A percentile compares a stretch with the other conserved stretches of the same genome.
Evolutionary conservation across 1,284 basidiomycete genomes (phyloP).

Genomic region (Sphagnurus paluster): DNA sequence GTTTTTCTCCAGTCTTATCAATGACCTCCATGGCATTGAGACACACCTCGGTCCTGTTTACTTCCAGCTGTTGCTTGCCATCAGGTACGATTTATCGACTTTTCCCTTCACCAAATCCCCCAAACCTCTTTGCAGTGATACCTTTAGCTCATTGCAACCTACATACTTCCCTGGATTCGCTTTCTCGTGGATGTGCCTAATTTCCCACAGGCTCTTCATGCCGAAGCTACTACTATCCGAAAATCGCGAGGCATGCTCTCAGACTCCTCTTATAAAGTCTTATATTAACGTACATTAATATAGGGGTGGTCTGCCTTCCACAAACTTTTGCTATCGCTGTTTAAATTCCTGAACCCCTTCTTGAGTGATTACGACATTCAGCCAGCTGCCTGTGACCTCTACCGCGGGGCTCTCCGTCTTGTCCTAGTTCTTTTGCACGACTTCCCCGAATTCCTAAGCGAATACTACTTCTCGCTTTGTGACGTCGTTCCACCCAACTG

Average conservation of each 20-base stretch:
- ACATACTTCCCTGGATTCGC: constrained; percentile 97
- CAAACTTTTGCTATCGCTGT: constrained; percentile 87
- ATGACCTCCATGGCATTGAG: constrained; percentile 88
- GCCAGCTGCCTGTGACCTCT: constrained; percentile 85
- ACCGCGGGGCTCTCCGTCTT: constrained; percentile 90
- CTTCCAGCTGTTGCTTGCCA: constrained; percentile 85
- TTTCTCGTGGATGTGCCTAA: constrained; percentile 96
- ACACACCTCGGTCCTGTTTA: constrained; percentile 84
- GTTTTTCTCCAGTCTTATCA: constrained; percentile 96
- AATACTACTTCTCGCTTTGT: constrained; percentile 95
- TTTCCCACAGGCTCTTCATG: constrained; percentile 97
- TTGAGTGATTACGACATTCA: constrained; percentile 81
- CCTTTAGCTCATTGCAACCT: constrained; percentile 94
- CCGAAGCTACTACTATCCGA: constrained; percentile 87
- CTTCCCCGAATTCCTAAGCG: constrained; percentile 97
- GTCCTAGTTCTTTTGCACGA: constrained; percentile 96
- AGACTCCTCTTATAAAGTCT: constrained; percentile 1
- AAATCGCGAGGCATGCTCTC: constrained; percentile 68
- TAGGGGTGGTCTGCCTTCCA: constrained; percentile 96
- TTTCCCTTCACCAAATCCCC: not conserved
- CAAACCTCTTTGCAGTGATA: constrained; percentile 62
- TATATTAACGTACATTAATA: constrained; percentile 10
- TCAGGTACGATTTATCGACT: constrained; percentile 57
- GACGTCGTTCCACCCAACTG: constrained; percentile 92
- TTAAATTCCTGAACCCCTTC: constrained; percentile 94